Percentiles rank a stretch among this genome's conserved stretches.
These are phyloP conservation scores for Colletotrichum sp. DNA, from an alignment of 2,329 filamentous ascomycete species.

Conservation along the genomic window DNA sequence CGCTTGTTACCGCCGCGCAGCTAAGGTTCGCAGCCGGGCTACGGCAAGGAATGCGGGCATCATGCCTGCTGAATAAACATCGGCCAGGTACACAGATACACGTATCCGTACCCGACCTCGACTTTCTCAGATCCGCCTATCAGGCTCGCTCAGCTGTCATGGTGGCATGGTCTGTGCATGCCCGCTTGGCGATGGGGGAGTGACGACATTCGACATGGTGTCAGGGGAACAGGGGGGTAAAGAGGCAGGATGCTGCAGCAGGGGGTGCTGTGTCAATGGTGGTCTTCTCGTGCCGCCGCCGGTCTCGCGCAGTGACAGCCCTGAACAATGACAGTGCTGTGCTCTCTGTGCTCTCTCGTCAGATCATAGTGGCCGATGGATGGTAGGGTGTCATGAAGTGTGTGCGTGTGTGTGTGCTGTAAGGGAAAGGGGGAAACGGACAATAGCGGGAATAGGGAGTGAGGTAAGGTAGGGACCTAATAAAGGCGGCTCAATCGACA, in stretches of 20 bases:
- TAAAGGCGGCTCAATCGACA: neutral
- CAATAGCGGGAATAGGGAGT: neutral
- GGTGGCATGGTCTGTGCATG: slow-evolving; percentile 2
- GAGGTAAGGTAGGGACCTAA: neutral
- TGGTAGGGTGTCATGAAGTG: neutral
- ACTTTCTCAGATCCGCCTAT: neutral
- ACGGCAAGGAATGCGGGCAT: slow-evolving; percentile 13
- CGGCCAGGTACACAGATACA: neutral
- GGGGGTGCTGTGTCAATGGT: neutral
- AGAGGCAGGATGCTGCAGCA: neutral
- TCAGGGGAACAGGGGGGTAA: neutral
- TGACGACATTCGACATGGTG: slow-evolving; percentile 16
- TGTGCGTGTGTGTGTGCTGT: neutral
- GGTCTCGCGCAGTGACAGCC: neutral
- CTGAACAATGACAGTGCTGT: neutral
- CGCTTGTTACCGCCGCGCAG: neutral
- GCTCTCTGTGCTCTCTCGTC: neutral
- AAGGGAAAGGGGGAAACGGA: neutral
- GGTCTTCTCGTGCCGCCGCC: neutral
- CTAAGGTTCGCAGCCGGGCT: neutral
- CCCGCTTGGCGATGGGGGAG: neutral
- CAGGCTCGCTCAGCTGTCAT: neutral
- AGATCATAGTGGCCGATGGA: neutral
- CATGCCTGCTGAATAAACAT: slow-evolving; percentile 9
- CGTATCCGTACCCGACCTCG: neutral